Conservation (phyloP, 805 yeast genomes). For the Candida ulmi region DNA sequence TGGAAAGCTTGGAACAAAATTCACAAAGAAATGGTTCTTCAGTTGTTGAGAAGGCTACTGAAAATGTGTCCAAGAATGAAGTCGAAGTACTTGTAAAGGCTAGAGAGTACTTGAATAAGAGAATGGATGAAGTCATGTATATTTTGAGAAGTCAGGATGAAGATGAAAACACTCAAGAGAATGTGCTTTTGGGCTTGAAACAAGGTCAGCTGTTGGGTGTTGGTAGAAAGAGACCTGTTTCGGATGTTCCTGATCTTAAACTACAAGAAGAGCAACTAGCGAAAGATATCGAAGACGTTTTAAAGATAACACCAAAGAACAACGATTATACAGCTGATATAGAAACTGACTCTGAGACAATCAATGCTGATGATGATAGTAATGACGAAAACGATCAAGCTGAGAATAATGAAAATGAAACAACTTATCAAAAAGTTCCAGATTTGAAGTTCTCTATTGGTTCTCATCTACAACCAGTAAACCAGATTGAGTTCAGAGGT, state of each 20-base stretch:
- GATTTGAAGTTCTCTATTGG: neutral
- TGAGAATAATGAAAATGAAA: neutral
- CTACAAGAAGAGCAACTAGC: neutral
- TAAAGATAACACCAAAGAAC: neutral
- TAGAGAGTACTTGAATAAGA: conserved; percentile 20
- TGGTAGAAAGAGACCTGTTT: neutral
- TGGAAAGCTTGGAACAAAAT: neutral
- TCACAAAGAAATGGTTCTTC: no score
- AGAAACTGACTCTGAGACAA: neutral
- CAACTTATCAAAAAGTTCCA: neutral
- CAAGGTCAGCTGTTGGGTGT: neutral
- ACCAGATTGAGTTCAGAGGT: neutral
- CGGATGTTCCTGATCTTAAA: neutral
- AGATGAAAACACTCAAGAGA: conserved; percentile 7
- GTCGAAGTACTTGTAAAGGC: conserved; percentile 18
- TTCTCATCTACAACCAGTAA: neutral
- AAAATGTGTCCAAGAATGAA: neutral
- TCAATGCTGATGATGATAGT: neutral
- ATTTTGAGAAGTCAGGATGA: conserved; percentile 20
- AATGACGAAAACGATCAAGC: neutral
- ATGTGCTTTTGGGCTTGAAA: neutral
- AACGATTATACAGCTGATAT: neutral
- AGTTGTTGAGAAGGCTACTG: no score
- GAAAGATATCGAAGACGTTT: neutral
- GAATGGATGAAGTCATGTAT: conserved; percentile 24